phyloP scores from a whole-genome alignment of 768 basidiomycete species.

The Boletus huronensis region DNA sequence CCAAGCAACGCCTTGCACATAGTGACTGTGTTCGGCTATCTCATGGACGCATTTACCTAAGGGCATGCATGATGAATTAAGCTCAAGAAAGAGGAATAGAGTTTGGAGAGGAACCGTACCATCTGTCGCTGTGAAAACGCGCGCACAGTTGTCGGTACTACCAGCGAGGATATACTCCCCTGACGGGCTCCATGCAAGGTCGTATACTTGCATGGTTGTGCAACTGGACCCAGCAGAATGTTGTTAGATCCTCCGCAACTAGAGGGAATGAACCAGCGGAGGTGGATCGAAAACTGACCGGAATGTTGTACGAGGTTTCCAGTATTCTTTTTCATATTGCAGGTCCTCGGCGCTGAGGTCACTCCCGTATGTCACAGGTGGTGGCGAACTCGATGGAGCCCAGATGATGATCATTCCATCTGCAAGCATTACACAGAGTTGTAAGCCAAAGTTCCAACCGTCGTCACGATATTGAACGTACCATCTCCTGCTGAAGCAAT shows the following conservation, averaged over 20 bases:
- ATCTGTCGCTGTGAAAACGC: conserved; percentile 73
- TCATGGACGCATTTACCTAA: conserved; percentile 84
- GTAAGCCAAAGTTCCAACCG: not conserved
- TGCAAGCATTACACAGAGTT: conserved; percentile 27
- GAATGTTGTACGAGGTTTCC: conserved; percentile 86
- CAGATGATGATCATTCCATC: conserved; percentile 98
- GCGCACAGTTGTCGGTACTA: conserved; percentile 92
- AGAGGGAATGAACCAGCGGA: not conserved
- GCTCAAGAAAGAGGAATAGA: not conserved
- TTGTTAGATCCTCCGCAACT: conserved; percentile 1
- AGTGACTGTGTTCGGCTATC: conserved; percentile 92
- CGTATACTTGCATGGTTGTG: conserved; percentile 95
- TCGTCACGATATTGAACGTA: conserved; percentile 36
- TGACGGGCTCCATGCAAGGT: conserved; percentile 94
- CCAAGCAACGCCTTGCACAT: conserved; percentile 99
- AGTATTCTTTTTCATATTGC: conserved; percentile 90
- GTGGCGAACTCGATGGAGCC: conserved; percentile 77
- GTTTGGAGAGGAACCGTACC: conserved; percentile 41
- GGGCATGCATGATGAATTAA: not conserved
- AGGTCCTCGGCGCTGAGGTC: conserved; percentile 75
- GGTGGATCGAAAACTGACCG: conserved; percentile 45
- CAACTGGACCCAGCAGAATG: conserved; percentile 48
- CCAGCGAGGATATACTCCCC: conserved; percentile 95
- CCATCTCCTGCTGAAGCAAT: conserved; percentile 98
- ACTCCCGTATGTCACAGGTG: conserved; percentile 74